These are phyloP conservation scores for Crucihimalaya himalaica DNA, from an alignment of 345 rosid genomes.

Conservation along the genomic window DNA sequence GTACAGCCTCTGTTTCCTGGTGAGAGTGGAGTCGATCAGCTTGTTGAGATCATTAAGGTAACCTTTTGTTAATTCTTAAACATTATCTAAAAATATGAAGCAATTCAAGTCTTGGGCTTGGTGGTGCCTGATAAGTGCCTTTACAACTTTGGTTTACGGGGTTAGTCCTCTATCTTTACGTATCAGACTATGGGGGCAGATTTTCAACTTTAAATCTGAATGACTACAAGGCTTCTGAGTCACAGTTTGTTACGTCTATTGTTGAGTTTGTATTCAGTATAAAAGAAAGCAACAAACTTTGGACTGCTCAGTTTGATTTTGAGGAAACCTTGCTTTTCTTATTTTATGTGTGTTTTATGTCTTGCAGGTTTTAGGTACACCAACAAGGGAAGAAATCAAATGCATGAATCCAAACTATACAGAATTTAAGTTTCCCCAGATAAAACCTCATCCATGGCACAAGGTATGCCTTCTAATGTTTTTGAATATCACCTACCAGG, in stretches of 20 bases:
- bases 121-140: constrained; percentile 3
- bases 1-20: constrained; percentile 91
- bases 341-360: constrained; percentile 18
- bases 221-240: not conserved
- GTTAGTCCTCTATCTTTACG: constrained; percentile 8
- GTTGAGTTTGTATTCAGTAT: constrained; percentile 11
- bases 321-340: constrained; percentile 13
- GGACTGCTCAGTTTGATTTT: constrained; percentile 25
- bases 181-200: constrained; percentile 5
- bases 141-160: constrained; percentile 3
- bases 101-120: not conserved
- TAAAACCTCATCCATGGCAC: constrained; percentile 98
- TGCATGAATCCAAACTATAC: constrained; percentile 98
- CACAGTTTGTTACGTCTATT: not conserved
- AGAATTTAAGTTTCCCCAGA: constrained; percentile 88
- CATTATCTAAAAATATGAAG: not conserved
- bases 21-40: constrained; percentile 95
- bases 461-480: constrained; percentile 51
- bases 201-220: constrained; percentile 11
- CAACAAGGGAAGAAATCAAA: constrained; percentile 94
- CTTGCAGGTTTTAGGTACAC: constrained; percentile 83
- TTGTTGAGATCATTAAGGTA: constrained; percentile 96
- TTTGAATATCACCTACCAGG: constrained; percentile 5
- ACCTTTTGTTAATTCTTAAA: not conserved
- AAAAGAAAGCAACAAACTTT: constrained; percentile 8